Base-by-base conservation (phyloP, 805 yeast genomes). In the Blastobotrys terrestris region DNA sequence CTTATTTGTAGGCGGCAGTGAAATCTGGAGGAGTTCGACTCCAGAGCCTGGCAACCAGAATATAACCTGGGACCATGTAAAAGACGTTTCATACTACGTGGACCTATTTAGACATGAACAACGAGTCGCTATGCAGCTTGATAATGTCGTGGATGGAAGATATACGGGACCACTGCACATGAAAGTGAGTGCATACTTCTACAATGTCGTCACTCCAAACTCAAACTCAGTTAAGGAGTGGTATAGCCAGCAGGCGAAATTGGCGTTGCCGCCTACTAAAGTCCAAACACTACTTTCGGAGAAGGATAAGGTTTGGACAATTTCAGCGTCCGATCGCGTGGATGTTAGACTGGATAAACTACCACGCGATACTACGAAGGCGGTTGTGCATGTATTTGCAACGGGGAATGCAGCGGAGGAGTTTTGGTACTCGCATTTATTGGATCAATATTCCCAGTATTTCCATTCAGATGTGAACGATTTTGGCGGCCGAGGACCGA, bases 351-450 rank as follows among this genome's bases (percentile, higher is more conserved):
- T 46, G 13, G 48, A 19, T 3, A 39, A 48, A 14, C 66, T 85
- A 31, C 60, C 78, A 1, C 62, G 67, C 20, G 83, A 84, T 63
- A 83, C 89, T 2, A 80, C 88, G 2, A 75, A 81, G 53, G 80
- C 82, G 44, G 61, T 67, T 18, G 54, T 87, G 31, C 75, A 84
- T 11, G 64, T 88, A 3, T 80, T 79, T 56, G 80, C 85, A 8
- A 79, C 87, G n/a, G 96, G 94, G 2, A 87, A 85, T 61, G 84
- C 83, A 2, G 81, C 77, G 39, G 96, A 89, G 67, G 96, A 89
- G 65, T 86, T 86, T 61, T 89, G 95, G 95, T 89, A 84, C 66
- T 67, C 81, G 3, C 84, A 86, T 57, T 63, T 72, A 14, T n/a
- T 51, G 11, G 57, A 57, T 39, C 46, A 55, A 16, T 40, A 44